phyloP scores from a whole-genome alignment of 805 yeast genomes.

The Kuraishia hungarica region DNA sequence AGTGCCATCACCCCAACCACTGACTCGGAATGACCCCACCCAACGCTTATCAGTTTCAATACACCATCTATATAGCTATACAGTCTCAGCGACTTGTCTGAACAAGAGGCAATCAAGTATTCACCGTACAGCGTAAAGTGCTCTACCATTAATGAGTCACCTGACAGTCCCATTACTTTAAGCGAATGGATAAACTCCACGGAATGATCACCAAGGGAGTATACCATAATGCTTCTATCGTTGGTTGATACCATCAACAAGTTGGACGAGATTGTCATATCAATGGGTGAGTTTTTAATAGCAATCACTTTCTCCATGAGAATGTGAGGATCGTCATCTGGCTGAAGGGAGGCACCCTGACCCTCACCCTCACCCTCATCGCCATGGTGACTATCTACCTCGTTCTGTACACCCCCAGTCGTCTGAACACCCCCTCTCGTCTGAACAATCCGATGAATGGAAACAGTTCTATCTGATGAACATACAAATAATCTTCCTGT shows the following conservation, averaged over 20 bases:
- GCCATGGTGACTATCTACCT: neutral
- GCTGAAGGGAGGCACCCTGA: no score
- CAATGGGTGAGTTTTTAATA: slow-evolving; percentile 41
- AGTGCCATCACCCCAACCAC: slow-evolving; percentile 33
- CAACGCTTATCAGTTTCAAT: slow-evolving; percentile 31
- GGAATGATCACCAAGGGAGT: slow-evolving; percentile 18
- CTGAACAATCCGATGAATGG: slow-evolving; percentile 39
- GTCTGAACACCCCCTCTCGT: no score
- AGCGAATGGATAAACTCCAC: slow-evolving; percentile 28
- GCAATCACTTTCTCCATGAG: slow-evolving; percentile 37
- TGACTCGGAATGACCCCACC: slow-evolving; percentile 55
- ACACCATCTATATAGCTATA: slow-evolving; percentile 35
- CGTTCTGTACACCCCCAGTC: slow-evolving; percentile 3
- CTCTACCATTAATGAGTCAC: slow-evolving; percentile 37
- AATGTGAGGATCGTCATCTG: no score
- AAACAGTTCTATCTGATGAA: slow-evolving; percentile 54
- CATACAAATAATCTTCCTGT: slow-evolving; percentile 35
- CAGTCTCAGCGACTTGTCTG: slow-evolving; percentile 50
- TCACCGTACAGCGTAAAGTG: slow-evolving; percentile 25
- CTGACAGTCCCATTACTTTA: slow-evolving; percentile 30
- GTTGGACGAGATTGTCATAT: slow-evolving; percentile 24
- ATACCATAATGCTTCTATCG: slow-evolving; percentile 39
- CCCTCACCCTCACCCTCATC: slow-evolving; percentile 3
- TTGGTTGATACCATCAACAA: slow-evolving; percentile 43
- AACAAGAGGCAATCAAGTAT: slow-evolving; percentile 31